Conservation (phyloP, 208 protist genomes). For the Wallacemonas collosoma region DNA sequence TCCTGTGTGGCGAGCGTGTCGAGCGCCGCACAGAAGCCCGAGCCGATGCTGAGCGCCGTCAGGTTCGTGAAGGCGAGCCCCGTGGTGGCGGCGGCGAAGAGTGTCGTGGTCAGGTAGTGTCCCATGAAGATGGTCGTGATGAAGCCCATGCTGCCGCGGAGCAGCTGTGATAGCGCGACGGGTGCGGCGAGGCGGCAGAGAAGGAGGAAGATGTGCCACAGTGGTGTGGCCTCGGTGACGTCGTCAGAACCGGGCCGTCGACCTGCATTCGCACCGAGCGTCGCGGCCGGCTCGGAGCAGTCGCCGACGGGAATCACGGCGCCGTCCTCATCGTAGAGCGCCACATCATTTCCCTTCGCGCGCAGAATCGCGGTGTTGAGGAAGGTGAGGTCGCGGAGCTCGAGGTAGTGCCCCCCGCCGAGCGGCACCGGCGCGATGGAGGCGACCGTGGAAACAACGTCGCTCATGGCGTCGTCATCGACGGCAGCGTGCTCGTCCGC, state of each 20-base stretch:
- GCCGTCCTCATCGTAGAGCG: slow-evolving; percentile 7
- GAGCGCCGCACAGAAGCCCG: slow-evolving; percentile 24
- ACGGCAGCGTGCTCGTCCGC: not conserved
- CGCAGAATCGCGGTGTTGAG: not conserved
- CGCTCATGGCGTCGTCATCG: not conserved
- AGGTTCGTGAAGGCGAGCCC: slow-evolving; percentile 38
- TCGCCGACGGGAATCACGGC: slow-evolving; percentile 2
- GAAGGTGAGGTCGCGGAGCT: slow-evolving; percentile 2
- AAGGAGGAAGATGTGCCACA: slow-evolving; percentile 19
- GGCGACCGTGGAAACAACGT: not conserved
- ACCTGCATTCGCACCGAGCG: not conserved
- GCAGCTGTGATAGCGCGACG: slow-evolving; percentile 28
- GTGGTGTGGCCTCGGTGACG: slow-evolving; percentile 15
- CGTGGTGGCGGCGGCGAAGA: slow-evolving; percentile 37
- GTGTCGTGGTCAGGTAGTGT: slow-evolving; percentile 25
- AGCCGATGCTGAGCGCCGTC: slow-evolving; percentile 40
- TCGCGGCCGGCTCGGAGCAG: not conserved
- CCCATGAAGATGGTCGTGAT: slow-evolving; percentile 37
- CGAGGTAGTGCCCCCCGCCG: slow-evolving; percentile 4
- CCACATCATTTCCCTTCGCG: slow-evolving; percentile 1
- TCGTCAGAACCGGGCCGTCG: slow-evolving; percentile 13
- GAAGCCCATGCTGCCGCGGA: slow-evolving; percentile 31
- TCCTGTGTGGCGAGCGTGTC: slow-evolving; percentile 46
- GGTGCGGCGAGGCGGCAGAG: slow-evolving; percentile 27
- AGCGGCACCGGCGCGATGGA: slow-evolving; percentile 7